phyloP scores from a whole-genome alignment of 73 alveolate species.

The Uronychia binucleata region DNA sequence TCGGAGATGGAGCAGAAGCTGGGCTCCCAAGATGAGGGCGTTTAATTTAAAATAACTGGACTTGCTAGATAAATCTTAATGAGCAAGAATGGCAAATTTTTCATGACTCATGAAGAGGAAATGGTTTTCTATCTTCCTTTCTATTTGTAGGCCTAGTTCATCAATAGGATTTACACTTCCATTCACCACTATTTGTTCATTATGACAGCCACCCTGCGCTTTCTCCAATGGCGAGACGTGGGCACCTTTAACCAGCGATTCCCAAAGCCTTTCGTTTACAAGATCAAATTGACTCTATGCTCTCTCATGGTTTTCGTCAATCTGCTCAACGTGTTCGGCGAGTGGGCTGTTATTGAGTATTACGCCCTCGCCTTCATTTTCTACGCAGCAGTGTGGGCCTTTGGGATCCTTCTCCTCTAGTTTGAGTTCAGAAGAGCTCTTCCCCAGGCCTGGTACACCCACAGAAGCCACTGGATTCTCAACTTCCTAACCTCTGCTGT shows the following conservation, averaged over 20 bases:
- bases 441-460: background rate
- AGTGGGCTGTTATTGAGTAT: background rate
- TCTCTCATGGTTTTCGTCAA: background rate
- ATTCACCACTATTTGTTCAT: background rate
- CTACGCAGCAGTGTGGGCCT: background rate
- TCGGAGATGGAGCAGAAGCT: constrained; percentile 63
- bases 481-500: background rate
- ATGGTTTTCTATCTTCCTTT: background rate
- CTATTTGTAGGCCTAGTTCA: background rate
- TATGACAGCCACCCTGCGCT: background rate
- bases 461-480: background rate
- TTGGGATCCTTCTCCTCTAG: background rate
- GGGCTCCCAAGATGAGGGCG: constrained; percentile 14
- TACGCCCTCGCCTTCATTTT: background rate
- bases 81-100: background rate
- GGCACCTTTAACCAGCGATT: background rate
- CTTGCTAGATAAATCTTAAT: background rate
- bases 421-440: background rate
- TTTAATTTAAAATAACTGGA: background rate
- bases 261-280: background rate
- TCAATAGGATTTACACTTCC: background rate
- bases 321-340: background rate
- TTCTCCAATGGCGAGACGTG: background rate
- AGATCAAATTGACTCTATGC: background rate
- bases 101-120: background rate